These are phyloP conservation scores for Erythrobasidium yunnanense DNA, from an alignment of 768 basidiomycete genomes.

Conservation along the genomic window DNA sequence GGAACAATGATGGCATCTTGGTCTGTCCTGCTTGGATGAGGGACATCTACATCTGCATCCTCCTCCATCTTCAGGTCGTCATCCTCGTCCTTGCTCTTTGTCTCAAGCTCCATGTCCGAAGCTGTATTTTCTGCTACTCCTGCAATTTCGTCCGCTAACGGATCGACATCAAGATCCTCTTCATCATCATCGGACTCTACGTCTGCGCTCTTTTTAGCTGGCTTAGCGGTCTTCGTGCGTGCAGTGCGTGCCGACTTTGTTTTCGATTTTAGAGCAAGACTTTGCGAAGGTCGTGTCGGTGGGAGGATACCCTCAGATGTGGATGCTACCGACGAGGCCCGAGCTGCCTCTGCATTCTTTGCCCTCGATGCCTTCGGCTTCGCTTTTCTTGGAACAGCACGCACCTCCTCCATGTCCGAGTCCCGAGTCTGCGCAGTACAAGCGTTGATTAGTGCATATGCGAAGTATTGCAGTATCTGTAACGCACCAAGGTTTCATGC, in stretches of 20 bases:
- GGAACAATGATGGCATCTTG: neutral
- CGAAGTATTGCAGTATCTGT: neutral
- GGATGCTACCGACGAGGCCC: neutral
- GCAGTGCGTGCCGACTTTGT: neutral
- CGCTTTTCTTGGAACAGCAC: constrained; percentile 16
- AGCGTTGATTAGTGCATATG: neutral
- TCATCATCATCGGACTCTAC: neutral
- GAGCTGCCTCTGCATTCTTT: constrained; percentile 12
- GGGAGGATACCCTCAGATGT: too few relatives aligned
- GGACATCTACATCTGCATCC: neutral
- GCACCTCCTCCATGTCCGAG: constrained; percentile 14
- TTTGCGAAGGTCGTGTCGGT: neutral
- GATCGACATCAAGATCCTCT: neutral
- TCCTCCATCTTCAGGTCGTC: neutral
- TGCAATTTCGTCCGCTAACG: neutral
- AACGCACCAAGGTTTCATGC: constrained; percentile 11
- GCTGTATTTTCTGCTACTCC: neutral
- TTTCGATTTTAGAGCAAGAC: neutral
- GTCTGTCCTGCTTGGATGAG: neutral
- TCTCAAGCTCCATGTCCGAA: neutral
- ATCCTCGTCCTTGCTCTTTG: constrained; percentile 1
- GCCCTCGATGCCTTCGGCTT: constrained; percentile 23
- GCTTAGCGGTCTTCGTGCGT: too few relatives aligned
- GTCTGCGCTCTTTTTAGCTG: too few relatives aligned
- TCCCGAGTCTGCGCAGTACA: constrained; percentile 1